Conservation (phyloP, 495 filamentous ascomycete genomes). For the Paragyromitra xinjiangensis region DNA sequence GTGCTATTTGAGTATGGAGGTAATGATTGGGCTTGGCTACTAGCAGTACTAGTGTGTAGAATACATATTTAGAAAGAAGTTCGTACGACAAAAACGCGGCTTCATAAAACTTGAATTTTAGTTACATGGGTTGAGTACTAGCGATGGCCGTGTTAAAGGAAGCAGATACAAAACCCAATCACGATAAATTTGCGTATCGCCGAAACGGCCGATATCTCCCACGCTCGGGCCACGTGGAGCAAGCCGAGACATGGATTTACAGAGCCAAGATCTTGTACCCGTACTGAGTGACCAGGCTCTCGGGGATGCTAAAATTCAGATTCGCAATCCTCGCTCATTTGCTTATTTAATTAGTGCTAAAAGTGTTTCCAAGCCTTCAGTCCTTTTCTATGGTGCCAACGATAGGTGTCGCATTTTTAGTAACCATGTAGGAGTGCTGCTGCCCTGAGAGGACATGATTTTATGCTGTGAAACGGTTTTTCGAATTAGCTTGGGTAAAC, state of each 20-base stretch:
- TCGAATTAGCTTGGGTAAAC: neutral
- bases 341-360: neutral
- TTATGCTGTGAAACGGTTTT: neutral
- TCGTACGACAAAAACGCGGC: neutral
- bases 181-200: too few relatives aligned
- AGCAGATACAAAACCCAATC: too few relatives aligned
- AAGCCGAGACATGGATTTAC: neutral
- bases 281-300: neutral
- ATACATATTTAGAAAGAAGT: neutral
- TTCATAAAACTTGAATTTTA: too few relatives aligned
- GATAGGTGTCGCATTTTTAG: neutral
- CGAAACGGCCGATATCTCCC: neutral
- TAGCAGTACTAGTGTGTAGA: neutral
- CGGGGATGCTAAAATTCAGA: neutral
- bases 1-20: neutral
- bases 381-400: neutral
- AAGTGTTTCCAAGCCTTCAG: neutral
- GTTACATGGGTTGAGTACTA: too few relatives aligned
- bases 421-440: neutral
- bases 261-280: neutral
- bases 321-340: neutral
- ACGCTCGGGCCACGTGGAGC: constrained; percentile 10
- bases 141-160: too few relatives aligned
- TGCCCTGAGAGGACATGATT: neutral
- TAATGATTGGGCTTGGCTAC: neutral